Conservation (phyloP, 495 filamentous ascomycete genomes). For the Lasiosphaeriaceae sp. region DNA sequence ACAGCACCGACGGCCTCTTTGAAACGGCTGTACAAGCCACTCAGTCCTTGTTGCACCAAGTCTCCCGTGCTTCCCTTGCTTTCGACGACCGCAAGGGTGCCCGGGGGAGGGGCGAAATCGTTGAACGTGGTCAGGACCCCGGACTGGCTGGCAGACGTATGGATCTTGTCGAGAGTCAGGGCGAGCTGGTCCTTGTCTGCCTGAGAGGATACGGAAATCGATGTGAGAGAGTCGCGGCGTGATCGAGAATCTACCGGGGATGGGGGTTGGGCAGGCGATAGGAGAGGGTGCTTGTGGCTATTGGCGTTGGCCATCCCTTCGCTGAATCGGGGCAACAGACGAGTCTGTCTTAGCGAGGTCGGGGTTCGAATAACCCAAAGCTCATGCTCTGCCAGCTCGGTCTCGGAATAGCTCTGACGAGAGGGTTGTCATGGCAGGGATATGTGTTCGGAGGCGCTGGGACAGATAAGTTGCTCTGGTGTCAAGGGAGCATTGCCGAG, state of each 20-base stretch:
- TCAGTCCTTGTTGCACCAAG: constrained; percentile 73
- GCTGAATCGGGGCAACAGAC: not conserved
- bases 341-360: not conserved
- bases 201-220: constrained; percentile 50
- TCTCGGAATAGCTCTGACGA: not conserved
- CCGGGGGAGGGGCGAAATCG: constrained; percentile 67
- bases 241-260: constrained; percentile 28
- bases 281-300: constrained; percentile 13
- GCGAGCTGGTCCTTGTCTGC: constrained; percentile 68
- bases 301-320: constrained; percentile 23
- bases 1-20: constrained; percentile 68
- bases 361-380: not conserved
- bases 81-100: constrained; percentile 51
- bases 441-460: not conserved
- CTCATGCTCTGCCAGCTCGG: constrained; percentile 1
- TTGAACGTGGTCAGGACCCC: constrained; percentile 83
- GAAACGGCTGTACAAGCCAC: constrained; percentile 78
- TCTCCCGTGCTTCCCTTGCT: constrained; percentile 66
- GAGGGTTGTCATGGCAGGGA: not conserved
- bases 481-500: no score
- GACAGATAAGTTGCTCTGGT: not conserved
- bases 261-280: constrained; percentile 11
- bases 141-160: constrained; percentile 74
- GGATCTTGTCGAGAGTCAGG: constrained; percentile 77
- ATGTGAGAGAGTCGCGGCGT: constrained; percentile 62